Conservation (phyloP, 352 stramenopile genomes). For the Globisporangium yorkense region DNA sequence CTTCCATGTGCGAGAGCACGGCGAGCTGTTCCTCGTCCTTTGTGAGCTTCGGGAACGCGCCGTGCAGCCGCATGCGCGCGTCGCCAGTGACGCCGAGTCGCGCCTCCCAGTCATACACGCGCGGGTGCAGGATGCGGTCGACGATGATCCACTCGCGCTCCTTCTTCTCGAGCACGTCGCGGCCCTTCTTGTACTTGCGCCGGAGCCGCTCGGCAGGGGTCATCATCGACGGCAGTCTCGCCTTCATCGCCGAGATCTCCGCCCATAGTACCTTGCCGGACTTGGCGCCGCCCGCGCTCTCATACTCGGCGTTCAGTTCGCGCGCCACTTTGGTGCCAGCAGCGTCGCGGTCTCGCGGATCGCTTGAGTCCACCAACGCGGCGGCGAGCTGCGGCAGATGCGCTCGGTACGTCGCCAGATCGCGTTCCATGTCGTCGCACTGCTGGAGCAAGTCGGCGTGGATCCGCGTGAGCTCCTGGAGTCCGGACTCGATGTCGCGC, state of each 20-base stretch:
- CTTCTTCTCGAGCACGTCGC: conserved; percentile 53
- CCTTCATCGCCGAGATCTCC: conserved; percentile 67
- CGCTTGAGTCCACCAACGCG: conserved; percentile 21
- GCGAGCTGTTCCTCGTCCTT: conserved; percentile 67
- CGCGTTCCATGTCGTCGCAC: conserved; percentile 48
- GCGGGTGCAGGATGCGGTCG: conserved; percentile 60
- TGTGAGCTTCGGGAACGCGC: conserved; percentile 35
- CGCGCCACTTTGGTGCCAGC: conserved; percentile 43
- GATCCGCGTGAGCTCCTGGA: conserved; percentile 62
- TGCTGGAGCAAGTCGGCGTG: conserved; percentile 60
- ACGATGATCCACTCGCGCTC: conserved; percentile 76
- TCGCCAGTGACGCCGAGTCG: conserved; percentile 17
- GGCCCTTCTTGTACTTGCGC: conserved; percentile 77
- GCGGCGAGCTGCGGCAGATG: conserved; percentile 50
- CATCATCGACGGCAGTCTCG: conserved; percentile 74
- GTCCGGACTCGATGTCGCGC: conserved; percentile 49
- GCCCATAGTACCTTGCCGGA: conserved; percentile 64
- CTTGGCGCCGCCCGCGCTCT: conserved; percentile 27
- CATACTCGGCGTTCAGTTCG: conserved; percentile 64
- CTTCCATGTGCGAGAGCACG: conserved; percentile 48
- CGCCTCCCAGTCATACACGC: conserved; percentile 67
- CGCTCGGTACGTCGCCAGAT: conserved; percentile 43
- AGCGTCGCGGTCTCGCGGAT: conserved; percentile 27
- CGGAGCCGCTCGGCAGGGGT: conserved; percentile 60
- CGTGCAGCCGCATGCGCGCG: conserved; percentile 33